Evolutionary conservation across 176 grass and related monocot species (phyloP).

Genomic region (Oropetium thomaeum): DNA sequence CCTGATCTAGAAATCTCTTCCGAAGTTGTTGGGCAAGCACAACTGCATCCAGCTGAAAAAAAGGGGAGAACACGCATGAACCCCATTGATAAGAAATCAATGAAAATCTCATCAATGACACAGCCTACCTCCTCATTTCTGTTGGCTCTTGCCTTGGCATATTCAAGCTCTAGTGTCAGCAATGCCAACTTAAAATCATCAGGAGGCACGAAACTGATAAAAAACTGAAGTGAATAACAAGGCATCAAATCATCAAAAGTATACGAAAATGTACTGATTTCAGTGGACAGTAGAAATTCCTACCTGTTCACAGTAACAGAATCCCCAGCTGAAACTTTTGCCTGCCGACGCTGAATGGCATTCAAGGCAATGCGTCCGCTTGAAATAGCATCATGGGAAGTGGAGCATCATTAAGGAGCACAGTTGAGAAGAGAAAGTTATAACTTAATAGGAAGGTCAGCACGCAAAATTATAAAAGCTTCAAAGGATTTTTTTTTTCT

Average conservation of each 20-base stretch:
- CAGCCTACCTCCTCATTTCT: neutral
- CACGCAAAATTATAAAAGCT: neutral
- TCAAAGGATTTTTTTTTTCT: neutral
- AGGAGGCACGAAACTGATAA: constrained; percentile 56
- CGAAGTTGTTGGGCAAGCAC: constrained; percentile 88
- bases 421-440: neutral
- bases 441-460: neutral
- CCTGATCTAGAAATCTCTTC: constrained; percentile 87
- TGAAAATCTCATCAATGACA: neutral
- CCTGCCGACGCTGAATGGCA: constrained; percentile 86
- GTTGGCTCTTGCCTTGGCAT: constrained; percentile 48
- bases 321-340: constrained; percentile 93
- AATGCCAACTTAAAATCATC: constrained; percentile 61
- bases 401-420: constrained; percentile 67
- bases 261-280: constrained; percentile 7
- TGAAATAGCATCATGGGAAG: constrained; percentile 66
- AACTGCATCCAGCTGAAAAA: constrained; percentile 79
- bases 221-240: constrained; percentile 4
- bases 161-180: constrained; percentile 58
- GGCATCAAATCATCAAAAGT: neutral
- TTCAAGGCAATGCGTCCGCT: constrained; percentile 76
- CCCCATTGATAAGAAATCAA: neutral
- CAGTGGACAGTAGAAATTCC: constrained; percentile 7
- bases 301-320: constrained; percentile 72
- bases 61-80: constrained; percentile 12